phyloP scores from a whole-genome alignment of 2,329 filamentous ascomycete species.

The Diplodia scrobiculata region DNA sequence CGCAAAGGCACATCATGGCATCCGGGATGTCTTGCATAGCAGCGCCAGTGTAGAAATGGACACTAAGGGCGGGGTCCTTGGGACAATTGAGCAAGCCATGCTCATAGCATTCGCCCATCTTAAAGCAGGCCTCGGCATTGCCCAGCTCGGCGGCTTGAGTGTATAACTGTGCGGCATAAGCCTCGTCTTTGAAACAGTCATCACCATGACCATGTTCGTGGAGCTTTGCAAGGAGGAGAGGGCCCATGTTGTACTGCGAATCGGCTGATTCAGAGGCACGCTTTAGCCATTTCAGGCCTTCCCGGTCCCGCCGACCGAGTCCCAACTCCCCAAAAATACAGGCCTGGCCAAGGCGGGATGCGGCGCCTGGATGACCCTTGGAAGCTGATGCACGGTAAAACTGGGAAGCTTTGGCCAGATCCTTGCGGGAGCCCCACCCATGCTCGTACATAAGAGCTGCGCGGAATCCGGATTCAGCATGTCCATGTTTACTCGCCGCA shows the following conservation, averaged over 20 bases:
- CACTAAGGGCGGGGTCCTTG: slow-evolving; percentile 84
- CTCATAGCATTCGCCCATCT: slow-evolving; percentile 96
- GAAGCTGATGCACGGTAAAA: slow-evolving; percentile 88
- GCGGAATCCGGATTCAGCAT: slow-evolving; percentile 93
- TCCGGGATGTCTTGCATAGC: slow-evolving; percentile 79
- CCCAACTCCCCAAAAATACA: slow-evolving; percentile 89
- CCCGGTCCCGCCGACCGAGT: slow-evolving; percentile 76
- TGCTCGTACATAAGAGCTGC: slow-evolving; percentile 96
- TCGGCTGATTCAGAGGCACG: slow-evolving; percentile 88
- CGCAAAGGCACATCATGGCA: slow-evolving; percentile 97
- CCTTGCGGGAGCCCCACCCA: slow-evolving; percentile 91
- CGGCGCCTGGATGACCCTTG: slow-evolving; percentile 92
- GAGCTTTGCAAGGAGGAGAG: slow-evolving; percentile 83
- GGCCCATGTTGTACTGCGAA: slow-evolving; percentile 85
- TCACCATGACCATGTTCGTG: slow-evolving; percentile 94
- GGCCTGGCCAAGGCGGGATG: slow-evolving; percentile 86
- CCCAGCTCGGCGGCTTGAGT: slow-evolving; percentile 92
- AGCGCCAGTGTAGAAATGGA: slow-evolving; percentile 95
- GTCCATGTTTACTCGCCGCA: slow-evolving; percentile 91
- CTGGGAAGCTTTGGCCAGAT: slow-evolving; percentile 87
- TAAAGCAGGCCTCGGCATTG: slow-evolving; percentile 80
- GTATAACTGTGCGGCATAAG: slow-evolving; percentile 89
- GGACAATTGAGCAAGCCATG: slow-evolving; percentile 86
- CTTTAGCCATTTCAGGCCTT: slow-evolving; percentile 96
- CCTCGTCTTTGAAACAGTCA: slow-evolving; percentile 80